Percentiles rank a stretch among this genome's conserved stretches.
phyloP scores from a whole-genome alignment of 805 yeast species.

The Wickerhamiella australiensis region DNA sequence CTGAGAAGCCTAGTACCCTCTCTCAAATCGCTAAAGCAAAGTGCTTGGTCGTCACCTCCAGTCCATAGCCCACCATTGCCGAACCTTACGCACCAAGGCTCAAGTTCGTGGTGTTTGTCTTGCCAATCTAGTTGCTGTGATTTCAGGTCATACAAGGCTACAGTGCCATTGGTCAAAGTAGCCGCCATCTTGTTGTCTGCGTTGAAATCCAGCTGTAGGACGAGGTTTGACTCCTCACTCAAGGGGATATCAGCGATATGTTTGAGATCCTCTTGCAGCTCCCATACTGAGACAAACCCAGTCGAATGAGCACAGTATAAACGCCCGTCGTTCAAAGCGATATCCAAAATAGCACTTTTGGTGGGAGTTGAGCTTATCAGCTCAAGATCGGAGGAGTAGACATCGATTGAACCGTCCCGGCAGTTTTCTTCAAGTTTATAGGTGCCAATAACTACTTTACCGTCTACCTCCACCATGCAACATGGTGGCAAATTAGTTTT shows the following conservation, averaged over 20 bases:
- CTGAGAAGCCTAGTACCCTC: constrained; percentile 22
- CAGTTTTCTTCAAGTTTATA: constrained; percentile 59
- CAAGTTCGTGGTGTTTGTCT: constrained; percentile 46
- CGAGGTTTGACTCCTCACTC: constrained; percentile 37
- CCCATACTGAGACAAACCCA: constrained; percentile 64
- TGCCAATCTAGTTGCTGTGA: constrained; percentile 8
- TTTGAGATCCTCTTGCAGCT: constrained; percentile 21
- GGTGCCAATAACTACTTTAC: constrained; percentile 59
- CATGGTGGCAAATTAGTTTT: constrained; percentile 67
- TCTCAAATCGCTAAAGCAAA: constrained; percentile 63
- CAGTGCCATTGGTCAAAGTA: constrained; percentile 60
- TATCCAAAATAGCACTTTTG: constrained; percentile 51
- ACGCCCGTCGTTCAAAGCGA: constrained; percentile 42
- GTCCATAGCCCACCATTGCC: constrained; percentile 42
- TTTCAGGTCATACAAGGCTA: constrained; percentile 31
- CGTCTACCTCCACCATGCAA: constrained; percentile 48
- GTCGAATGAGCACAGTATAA: constrained; percentile 57
- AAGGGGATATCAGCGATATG: constrained; percentile 32
- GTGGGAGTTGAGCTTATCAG: constrained; percentile 19
- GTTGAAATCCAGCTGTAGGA: constrained; percentile 36
- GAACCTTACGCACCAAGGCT: constrained; percentile 80
- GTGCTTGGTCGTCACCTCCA: constrained; percentile 81
- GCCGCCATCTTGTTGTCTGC: constrained; percentile 33
- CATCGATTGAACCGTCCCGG: constrained; percentile 53
- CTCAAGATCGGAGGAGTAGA: constrained; percentile 25